A percentile compares a stretch with the other conserved stretches of the same genome.
Conservation (phyloP, 2,329 filamentous ascomycete genomes). For the Paecilomyces dactylethromorphus region DNA sequence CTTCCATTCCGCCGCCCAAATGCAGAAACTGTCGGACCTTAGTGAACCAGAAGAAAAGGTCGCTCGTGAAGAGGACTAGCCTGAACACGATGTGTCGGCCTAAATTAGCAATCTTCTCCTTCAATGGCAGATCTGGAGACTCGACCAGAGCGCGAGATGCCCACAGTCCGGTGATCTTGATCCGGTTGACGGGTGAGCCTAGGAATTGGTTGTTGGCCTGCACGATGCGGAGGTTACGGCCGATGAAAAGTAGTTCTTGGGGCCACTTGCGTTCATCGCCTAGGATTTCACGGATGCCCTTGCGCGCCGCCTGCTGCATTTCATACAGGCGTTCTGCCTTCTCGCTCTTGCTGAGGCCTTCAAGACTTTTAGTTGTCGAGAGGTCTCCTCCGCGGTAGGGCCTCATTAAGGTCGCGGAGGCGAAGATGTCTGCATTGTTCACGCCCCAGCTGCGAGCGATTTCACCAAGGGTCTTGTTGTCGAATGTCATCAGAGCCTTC, state of each 20-base stretch:
- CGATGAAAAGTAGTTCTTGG: slow-evolving; percentile 85
- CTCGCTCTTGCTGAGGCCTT: slow-evolving; percentile 48
- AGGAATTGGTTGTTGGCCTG: slow-evolving; percentile 90
- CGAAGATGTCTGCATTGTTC: slow-evolving; percentile 82
- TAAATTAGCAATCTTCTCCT: slow-evolving; percentile 61
- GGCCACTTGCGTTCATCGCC: slow-evolving; percentile 84
- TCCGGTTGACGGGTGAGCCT: slow-evolving; percentile 78
- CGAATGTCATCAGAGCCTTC: slow-evolving; percentile 89
- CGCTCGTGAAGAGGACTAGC: slow-evolving; percentile 65
- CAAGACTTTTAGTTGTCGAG: slow-evolving; percentile 52
- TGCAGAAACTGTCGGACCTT: slow-evolving; percentile 72
- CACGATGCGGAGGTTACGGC: slow-evolving; percentile 84
- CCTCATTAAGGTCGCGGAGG: slow-evolving; percentile 78
- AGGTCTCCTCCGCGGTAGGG: slow-evolving; percentile 83
- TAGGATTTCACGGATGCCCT: slow-evolving; percentile 71
- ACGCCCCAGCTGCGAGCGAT: slow-evolving; percentile 82
- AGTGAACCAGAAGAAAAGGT: slow-evolving; percentile 76
- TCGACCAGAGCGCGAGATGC: slow-evolving; percentile 77
- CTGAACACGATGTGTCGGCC: slow-evolving; percentile 78
- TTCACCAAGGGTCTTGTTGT: slow-evolving; percentile 69
- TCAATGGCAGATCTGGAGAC: slow-evolving; percentile 56
- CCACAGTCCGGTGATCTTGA: slow-evolving; percentile 93
- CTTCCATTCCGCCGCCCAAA: slow-evolving; percentile 80
- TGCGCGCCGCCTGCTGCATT: slow-evolving; percentile 67
- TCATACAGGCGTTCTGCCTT: slow-evolving; percentile 61